These are phyloP conservation scores for Ustilago shanxiensis DNA, from an alignment of 1,284 basidiomycete genomes.

Conservation along the genomic window DNA sequence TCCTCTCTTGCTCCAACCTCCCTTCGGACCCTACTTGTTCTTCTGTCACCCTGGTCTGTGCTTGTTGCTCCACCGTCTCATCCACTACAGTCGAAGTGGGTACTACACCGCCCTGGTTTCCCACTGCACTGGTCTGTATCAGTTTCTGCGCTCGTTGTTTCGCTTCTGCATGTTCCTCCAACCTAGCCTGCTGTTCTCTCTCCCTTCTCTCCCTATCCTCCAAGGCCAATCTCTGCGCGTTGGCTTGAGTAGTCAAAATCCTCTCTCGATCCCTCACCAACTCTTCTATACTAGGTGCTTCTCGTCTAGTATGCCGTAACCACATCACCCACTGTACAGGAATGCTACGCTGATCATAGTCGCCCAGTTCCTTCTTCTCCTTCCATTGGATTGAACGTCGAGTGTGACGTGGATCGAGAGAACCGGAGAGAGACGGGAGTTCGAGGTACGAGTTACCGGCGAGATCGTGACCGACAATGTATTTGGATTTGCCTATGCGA, in stretches of 20 bases:
- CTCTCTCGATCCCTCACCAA: conserved; percentile 27
- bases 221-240: conserved; percentile 30
- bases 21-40: neutral
- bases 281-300: conserved; percentile 59
- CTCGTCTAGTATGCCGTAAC: conserved; percentile 63
- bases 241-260: conserved; percentile 35
- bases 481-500: conserved; percentile 53
- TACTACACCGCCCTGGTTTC: neutral
- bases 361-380: conserved; percentile 48
- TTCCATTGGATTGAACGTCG: conserved; percentile 54
- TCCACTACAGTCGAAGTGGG: conserved; percentile 30
- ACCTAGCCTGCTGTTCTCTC: conserved; percentile 13
- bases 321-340: conserved; percentile 68
- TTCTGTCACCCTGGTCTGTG: neutral
- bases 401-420: conserved; percentile 58
- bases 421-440: conserved; percentile 57
- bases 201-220: conserved; percentile 22
- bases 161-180: conserved; percentile 25
- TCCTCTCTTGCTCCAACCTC: conserved; percentile 16
- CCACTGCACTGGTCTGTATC: neutral
- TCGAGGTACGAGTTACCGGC: conserved; percentile 63
- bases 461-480: conserved; percentile 63
- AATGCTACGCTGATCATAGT: conserved; percentile 62
- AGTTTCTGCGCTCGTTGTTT: conserved; percentile 24
- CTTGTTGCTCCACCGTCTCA: conserved; percentile 7